Evolutionary conservation across 1,284 basidiomycete genomes (phyloP).

Genomic region (Malassezia brasiliensis): DNA sequence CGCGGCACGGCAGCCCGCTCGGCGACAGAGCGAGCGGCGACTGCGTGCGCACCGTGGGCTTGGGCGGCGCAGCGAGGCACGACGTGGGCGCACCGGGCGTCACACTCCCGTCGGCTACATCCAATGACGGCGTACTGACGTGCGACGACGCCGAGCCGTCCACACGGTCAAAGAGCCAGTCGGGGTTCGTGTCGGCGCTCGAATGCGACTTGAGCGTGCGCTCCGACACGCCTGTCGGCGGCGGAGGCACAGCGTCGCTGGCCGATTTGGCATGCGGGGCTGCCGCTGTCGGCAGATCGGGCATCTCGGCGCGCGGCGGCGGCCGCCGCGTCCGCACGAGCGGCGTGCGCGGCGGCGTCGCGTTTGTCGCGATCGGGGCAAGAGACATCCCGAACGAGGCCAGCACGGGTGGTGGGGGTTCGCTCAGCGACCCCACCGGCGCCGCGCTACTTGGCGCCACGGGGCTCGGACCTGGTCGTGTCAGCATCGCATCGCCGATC

Average conservation of each 20-base stretch:
- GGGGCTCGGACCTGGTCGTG: neutral
- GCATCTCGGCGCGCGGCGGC: neutral
- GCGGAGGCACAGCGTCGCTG: neutral
- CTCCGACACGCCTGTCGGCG: slow-evolving; percentile 1
- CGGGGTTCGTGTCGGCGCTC: slow-evolving; percentile 1
- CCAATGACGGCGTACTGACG: neutral
- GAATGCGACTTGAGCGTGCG: slow-evolving; percentile 4
- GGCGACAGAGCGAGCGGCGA: neutral
- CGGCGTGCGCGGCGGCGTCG: neutral
- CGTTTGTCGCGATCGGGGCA: neutral
- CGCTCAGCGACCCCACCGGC: neutral
- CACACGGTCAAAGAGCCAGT: slow-evolving; percentile 1
- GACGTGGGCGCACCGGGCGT: neutral
- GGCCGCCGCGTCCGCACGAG: neutral
- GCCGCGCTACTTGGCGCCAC: neutral
- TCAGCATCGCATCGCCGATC: neutral
- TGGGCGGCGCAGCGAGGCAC: neutral
- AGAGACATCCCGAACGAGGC: neutral
- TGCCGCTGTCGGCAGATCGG: neutral
- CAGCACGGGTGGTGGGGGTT: neutral
- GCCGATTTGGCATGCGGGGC: neutral
- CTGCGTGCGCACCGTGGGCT: neutral
- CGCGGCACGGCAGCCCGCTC: neutral
- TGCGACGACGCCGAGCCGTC: neutral
- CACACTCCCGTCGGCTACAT: neutral